Evolutionary conservation across 2,329 filamentous ascomycete genomes (phyloP), one percentile per base, ranked within the genome.

Genomic region (Trichothecium sympodiale): DNA sequence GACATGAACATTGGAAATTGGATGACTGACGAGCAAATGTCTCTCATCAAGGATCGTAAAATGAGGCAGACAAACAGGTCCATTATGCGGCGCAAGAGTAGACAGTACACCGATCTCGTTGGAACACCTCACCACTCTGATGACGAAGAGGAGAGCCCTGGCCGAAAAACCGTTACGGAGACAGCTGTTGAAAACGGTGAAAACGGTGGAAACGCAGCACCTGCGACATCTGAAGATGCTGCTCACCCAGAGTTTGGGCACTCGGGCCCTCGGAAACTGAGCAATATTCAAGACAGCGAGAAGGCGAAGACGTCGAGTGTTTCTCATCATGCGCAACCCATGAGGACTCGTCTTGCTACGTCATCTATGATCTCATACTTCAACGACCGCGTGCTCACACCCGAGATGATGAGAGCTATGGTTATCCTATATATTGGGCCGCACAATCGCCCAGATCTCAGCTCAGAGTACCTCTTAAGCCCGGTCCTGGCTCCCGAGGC

Each of bases 11-110:
- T 96, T 45, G 86, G 86, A 27, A 95, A 88, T 56, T 98, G 91
- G 91, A 96, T 98, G 88, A 88, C 85, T 1, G 89, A 96, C 48
- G 89, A 96, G 56, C 88, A 98, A 54, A 94, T 96, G 85, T 77
- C 85, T 0, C 63, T 98, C 41, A 94, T 98, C 43, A 80, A 86
- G 44, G 88, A 94, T 43, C 77, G 86, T 9, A 74, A 77, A 39
- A 78, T 79, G 53, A 74, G 86, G 17, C 80, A 79, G 46, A 86
- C 80, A 2, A 94, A 95, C 51, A 71, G 73, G 38, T 72, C 76
- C 17, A 82, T 96, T 37, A 65, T 95, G 9, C 72, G 80, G 26
- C 74, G 84, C 39, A 96, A 98, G 62, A 87, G 78, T 43, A 83
- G 85, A 61, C 84, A 95, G 52, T 96, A 94, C 55, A 80, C 81